Evolutionary conservation across 345 rosid genomes (phyloP).

Genomic region (Laguncularia racemosa): DNA sequence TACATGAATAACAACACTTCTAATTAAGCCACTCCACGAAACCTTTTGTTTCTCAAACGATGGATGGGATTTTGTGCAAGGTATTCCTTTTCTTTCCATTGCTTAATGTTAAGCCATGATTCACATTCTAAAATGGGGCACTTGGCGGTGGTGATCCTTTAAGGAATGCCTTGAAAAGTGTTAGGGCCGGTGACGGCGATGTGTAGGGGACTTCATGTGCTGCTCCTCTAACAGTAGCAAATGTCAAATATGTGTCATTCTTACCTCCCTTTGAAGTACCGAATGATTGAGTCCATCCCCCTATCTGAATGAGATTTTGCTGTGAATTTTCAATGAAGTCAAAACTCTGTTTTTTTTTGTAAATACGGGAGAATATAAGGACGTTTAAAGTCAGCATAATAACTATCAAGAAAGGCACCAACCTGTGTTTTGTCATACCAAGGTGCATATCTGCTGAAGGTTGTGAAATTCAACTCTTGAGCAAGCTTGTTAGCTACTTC

Average conservation of each 20-base stretch:
- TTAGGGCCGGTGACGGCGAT: constrained; percentile 1
- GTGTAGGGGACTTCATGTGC: constrained; percentile 7
- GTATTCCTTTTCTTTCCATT: no score
- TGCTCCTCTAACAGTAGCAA: constrained; percentile 10
- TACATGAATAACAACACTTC: no score
- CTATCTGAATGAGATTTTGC: neutral
- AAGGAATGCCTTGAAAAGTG: constrained; percentile 4
- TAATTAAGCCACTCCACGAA: no score
- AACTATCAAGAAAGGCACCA: neutral
- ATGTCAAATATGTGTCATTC: neutral
- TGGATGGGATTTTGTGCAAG: no score
- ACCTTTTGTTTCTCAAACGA: no score
- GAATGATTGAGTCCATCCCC: constrained; percentile 6
- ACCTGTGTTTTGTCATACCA: constrained; percentile 3
- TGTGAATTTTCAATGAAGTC: neutral
- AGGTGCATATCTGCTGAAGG: constrained; percentile 1
- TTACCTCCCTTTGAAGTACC: neutral
- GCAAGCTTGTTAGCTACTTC: neutral
- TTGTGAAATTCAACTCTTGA: neutral
- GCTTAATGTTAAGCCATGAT: neutral
- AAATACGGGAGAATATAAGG: neutral
- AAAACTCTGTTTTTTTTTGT: neutral
- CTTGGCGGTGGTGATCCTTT: constrained; percentile 3
- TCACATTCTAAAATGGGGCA: neutral
- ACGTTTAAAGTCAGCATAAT: neutral